These are phyloP conservation scores for Eucalyptus melliodora DNA, from an alignment of 345 rosid genomes.

Conservation along the genomic window DNA sequence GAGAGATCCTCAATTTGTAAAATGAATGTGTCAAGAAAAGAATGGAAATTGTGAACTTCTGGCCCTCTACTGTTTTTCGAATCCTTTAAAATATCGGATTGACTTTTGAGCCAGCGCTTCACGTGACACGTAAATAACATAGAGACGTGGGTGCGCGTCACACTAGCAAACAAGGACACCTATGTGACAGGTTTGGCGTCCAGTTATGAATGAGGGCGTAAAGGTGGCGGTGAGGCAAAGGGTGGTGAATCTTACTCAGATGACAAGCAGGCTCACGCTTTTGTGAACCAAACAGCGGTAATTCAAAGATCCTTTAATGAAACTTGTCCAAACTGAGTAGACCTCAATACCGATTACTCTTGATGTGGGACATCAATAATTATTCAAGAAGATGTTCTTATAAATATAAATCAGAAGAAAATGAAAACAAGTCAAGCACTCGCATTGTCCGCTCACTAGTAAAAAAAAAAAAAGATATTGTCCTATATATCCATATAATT, in stretches of 20 bases:
- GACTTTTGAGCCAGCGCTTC: not conserved
- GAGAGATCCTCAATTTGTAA: not conserved
- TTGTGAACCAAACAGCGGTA: not conserved
- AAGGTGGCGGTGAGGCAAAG: not conserved
- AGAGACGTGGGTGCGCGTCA: not conserved
- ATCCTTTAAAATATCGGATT: not conserved
- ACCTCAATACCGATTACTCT: not conserved
- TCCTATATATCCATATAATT: too few species aligned
- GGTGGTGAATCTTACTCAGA: not conserved
- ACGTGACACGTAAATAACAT: not conserved
- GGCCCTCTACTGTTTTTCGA: not conserved
- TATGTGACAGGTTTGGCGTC: not conserved
- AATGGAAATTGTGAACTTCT: not conserved
- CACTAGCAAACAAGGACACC: not conserved
- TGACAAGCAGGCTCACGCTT: not conserved
- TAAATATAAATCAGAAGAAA: not conserved
- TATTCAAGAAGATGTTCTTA: not conserved
- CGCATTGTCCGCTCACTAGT: not conserved
- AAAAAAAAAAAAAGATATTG: too few species aligned
- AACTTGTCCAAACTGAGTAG: not conserved
- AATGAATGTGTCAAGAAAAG: not conserved
- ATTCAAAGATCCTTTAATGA: not conserved
- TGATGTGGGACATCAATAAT: not conserved
- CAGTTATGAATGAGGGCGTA: not conserved
- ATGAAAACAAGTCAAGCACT: not conserved